A percentile compares a stretch with the other conserved stretches of the same genome.
phyloP scores from a whole-genome alignment of 1,284 basidiomycete genomes.

The Agroathelia rolfsii region DNA sequence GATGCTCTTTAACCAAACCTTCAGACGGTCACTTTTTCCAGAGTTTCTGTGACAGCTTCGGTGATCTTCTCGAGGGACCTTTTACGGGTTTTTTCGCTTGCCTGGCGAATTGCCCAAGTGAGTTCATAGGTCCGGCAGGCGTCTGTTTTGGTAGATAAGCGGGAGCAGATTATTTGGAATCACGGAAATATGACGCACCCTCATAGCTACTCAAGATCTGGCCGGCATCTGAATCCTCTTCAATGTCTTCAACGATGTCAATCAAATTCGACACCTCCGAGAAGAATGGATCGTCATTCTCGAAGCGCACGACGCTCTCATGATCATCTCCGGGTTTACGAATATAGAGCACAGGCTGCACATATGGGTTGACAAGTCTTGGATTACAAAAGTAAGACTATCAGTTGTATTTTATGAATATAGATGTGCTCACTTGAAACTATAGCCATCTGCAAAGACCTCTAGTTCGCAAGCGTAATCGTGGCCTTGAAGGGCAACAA shows the following conservation, averaged over 20 bases:
- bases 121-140: conserved; percentile 82
- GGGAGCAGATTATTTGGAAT: conserved; percentile 3
- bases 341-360: conserved; percentile 75
- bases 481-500: conserved; percentile 81
- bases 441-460: conserved; percentile 84
- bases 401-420: conserved; percentile 4
- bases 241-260: conserved; percentile 74
- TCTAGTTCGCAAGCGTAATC: conserved; percentile 92
- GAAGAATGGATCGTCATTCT: conserved; percentile 88
- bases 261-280: conserved; percentile 82
- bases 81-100: conserved; percentile 45
- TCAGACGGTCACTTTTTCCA: too few relatives aligned
- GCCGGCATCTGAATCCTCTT: conserved; percentile 58
- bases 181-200: conserved; percentile 31
- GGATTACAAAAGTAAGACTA: conserved; percentile 9
- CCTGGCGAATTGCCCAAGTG: conserved; percentile 79
- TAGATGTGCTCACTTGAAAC: conserved; percentile 45
- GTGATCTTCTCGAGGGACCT: too few relatives aligned
- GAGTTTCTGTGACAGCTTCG: too few relatives aligned
- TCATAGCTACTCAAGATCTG: conserved; percentile 69
- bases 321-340: conserved; percentile 80
- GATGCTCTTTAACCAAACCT: too few relatives aligned
- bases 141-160: conserved; percentile 36
- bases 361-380: conserved; percentile 83
- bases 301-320: conserved; percentile 68